phyloP scores from a whole-genome alignment of 371 early-diverging fungal species.

The Dichotomocladium elegans region DNA sequence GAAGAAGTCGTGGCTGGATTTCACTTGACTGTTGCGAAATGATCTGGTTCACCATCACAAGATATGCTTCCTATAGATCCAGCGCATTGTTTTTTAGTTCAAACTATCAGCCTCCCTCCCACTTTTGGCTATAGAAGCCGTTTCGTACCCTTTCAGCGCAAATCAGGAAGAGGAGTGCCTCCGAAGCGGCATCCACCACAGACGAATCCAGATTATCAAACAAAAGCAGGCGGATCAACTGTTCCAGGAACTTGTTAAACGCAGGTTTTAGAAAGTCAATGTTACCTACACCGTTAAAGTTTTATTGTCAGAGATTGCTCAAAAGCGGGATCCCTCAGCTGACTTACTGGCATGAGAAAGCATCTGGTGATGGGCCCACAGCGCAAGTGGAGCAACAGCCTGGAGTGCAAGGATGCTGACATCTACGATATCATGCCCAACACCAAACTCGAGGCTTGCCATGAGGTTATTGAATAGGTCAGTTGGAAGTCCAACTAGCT shows the following conservation, averaged over 20 bases:
- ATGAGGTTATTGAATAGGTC: conserved; percentile 57
- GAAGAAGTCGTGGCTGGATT: conserved; percentile 41
- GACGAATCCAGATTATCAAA: conserved; percentile 61
- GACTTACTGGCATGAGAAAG: not conserved
- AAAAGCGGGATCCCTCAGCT: not conserved
- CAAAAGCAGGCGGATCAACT: conserved; percentile 49
- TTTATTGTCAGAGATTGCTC: not conserved
- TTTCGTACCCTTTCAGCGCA: conserved; percentile 49
- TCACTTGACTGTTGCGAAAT: conserved; percentile 49
- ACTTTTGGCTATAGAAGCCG: not conserved
- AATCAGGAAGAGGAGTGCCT: conserved; percentile 55
- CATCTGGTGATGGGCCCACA: conserved; percentile 46
- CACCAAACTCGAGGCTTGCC: conserved; percentile 65
- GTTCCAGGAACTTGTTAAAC: conserved; percentile 50
- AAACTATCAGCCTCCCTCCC: not conserved
- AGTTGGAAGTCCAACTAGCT: conserved; percentile 51
- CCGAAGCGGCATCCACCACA: conserved; percentile 56
- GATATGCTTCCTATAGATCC: conserved; percentile 20
- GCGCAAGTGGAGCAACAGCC: conserved; percentile 56
- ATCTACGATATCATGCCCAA: conserved; percentile 56
- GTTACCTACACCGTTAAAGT: conserved; percentile 5
- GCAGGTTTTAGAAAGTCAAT: conserved; percentile 39
- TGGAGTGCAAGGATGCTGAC: conserved; percentile 60
- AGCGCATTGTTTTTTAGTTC: not conserved
- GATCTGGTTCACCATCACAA: conserved; percentile 41